phyloP scores from a whole-genome alignment of 345 rosid species.

The Citrus trifoliata region DNA sequence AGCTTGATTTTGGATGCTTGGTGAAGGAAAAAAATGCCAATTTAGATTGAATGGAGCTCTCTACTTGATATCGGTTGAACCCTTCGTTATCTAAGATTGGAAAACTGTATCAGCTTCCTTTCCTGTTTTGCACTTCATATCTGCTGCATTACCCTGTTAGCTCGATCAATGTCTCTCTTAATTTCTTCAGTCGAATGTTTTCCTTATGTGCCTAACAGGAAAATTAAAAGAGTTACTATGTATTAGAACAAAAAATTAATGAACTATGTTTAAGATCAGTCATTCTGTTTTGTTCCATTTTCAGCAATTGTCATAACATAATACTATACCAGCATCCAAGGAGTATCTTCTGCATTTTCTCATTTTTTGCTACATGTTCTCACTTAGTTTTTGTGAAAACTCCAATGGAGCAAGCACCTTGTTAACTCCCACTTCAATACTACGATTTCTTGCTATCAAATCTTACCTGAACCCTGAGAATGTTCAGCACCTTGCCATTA shows the following conservation, averaged over 20 bases:
- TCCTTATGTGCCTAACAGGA: slow-evolving; percentile 28
- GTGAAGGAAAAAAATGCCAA: neutral
- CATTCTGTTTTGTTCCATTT: neutral
- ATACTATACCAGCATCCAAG: neutral
- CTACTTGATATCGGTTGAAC: neutral
- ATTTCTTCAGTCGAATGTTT: slow-evolving; percentile 31
- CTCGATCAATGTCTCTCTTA: slow-evolving; percentile 35
- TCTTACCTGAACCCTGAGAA: slow-evolving; percentile 67
- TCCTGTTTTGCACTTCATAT: neutral
- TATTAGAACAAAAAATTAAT: neutral
- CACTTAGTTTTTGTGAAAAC: neutral
- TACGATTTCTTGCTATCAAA: neutral
- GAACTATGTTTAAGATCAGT: neutral
- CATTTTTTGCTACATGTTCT: neutral
- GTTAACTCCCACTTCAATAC: neutral
- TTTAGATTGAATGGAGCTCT: slow-evolving; percentile 7
- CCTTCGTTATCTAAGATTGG: neutral
- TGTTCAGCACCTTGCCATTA: slow-evolving; percentile 42
- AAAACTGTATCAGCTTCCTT: slow-evolving; percentile 1
- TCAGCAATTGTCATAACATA: neutral
- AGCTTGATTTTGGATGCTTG: neutral
- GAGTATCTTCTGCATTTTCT: neutral
- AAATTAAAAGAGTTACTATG: slow-evolving; percentile 2
- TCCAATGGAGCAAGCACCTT: neutral
- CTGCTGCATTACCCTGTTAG: slow-evolving; percentile 14